phyloP scores from a whole-genome alignment of 208 protist species.

The Leishmania turanica region DNA sequence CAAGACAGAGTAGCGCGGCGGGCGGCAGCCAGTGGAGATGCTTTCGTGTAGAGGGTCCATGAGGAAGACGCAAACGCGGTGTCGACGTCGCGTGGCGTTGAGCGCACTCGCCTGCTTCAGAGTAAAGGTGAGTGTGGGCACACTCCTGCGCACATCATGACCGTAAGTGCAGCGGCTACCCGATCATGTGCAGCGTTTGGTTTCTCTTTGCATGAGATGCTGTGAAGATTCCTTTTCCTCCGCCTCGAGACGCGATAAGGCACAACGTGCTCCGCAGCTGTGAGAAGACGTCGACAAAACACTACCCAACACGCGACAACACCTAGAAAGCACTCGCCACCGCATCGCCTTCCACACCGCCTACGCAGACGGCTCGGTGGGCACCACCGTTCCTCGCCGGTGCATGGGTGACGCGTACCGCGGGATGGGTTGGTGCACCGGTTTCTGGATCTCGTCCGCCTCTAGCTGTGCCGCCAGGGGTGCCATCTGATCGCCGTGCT shows the following conservation, averaged over 20 bases:
- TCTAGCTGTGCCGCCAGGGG: constrained; percentile 72
- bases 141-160: neutral
- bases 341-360: neutral
- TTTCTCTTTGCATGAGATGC: neutral
- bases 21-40: neutral
- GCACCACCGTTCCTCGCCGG: constrained; percentile 31
- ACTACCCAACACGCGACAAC: neutral
- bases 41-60: neutral
- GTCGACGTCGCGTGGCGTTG: neutral
- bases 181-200: neutral
- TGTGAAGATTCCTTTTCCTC: neutral
- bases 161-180: neutral
- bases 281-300: neutral
- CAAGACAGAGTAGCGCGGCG: neutral
- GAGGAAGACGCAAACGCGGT: neutral
- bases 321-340: neutral
- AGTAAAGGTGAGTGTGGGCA: neutral
- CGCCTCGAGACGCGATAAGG: neutral
- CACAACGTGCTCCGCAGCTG: neutral
- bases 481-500: constrained; percentile 62
- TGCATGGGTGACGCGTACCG: constrained; percentile 87
- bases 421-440: constrained; percentile 68
- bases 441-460: constrained; percentile 65
- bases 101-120: neutral
- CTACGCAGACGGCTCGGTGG: neutral